Evolutionary conservation across 768 basidiomycete genomes (phyloP), one percentile per base, ranked within the genome.

Genomic region (Postia placenta): DNA sequence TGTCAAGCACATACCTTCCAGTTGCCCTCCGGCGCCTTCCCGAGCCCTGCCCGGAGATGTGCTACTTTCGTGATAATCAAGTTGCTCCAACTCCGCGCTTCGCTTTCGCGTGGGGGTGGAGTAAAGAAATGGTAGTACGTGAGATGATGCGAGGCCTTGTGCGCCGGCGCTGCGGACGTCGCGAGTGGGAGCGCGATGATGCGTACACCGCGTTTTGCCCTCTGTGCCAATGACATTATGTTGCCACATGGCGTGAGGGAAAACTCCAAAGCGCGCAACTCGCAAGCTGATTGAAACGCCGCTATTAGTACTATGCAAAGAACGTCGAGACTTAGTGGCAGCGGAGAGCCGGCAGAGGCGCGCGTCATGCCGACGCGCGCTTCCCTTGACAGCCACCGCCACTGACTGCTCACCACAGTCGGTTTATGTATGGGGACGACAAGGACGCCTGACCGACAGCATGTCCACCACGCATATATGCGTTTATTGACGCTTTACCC

Each of bases 1-100:
- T n/a, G n/a, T n/a, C n/a, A n/a, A n/a, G n/a, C 12, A 67, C 75
- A 5, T 53, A 87, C 88, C 78, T 82, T 81, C 88, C 88, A 91
- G 46, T 75, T 79, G 20, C 77, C 79, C 48, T 81, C 67, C 5
- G 69, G 64, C 1, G 83, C 79, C 55, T 81, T 80, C 11, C 86
- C 88, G 58, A 87, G 82, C 17, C 72, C 70, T 22, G 78, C 71
- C 88, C 88, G 91, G 4, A 74, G 63, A 40, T 70, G 62, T 1
- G 73, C 62, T 0, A 79, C 81, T 57, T 83, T 88, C 19, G 59
- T 63, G 2, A 74, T 67, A 3, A 67, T 69, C 71, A 73, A 79
- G 4, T 73, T 75, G n/a, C 69, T 40, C 51, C 78, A 80, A 17
- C 69, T 70, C 36, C 60, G 52, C 35, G 65, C 64, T 49, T 57